Percentiles rank a stretch among this genome's conserved stretches.
phyloP scores from a whole-genome alignment of 192 early-diverging fungal species.

The Coemansia sp. region DNA sequence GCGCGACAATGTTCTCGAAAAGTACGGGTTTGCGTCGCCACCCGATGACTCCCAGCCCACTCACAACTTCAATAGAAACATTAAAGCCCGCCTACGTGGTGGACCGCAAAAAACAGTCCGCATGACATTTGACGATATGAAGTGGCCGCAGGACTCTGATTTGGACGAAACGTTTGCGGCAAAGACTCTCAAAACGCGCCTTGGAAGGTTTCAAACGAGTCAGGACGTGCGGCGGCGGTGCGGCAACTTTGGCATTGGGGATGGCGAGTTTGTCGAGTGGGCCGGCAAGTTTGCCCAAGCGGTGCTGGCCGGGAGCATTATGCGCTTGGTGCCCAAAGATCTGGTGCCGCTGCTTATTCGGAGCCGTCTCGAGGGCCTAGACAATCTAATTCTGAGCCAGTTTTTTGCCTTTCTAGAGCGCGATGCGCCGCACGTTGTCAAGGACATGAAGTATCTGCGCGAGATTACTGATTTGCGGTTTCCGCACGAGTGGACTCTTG shows the following conservation, averaged over 20 bases:
- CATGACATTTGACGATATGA: background rate
- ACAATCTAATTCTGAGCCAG: constrained; percentile 36
- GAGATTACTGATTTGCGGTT: constrained; percentile 72
- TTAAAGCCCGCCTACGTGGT: background rate
- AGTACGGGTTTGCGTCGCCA: background rate
- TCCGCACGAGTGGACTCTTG: constrained; percentile 78
- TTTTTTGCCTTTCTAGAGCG: constrained; percentile 53
- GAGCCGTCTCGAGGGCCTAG: constrained; percentile 16
- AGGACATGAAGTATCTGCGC: constrained; percentile 54
- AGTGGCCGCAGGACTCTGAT: constrained; percentile 36
- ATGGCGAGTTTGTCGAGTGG: constrained; percentile 27
- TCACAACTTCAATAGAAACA: background rate
- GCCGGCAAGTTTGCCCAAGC: constrained; percentile 20
- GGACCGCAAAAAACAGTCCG: background rate
- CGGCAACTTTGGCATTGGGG: constrained; percentile 41
- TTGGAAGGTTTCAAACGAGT: constrained; percentile 15
- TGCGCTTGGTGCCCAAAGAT: constrained; percentile 17
- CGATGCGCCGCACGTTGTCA: constrained; percentile 42
- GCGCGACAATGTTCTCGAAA: background rate
- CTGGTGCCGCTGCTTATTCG: constrained; percentile 28
- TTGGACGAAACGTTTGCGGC: constrained; percentile 38
- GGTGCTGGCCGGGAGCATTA: constrained; percentile 20
- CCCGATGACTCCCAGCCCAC: too few relatives aligned
- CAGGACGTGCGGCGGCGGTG: constrained; percentile 22
- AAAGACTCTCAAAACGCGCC: constrained; percentile 5